Percentiles rank a stretch among this genome's conserved stretches.
phyloP scores from a whole-genome alignment of 805 yeast genomes.

The Zygosaccharomyces lentus region DNA sequence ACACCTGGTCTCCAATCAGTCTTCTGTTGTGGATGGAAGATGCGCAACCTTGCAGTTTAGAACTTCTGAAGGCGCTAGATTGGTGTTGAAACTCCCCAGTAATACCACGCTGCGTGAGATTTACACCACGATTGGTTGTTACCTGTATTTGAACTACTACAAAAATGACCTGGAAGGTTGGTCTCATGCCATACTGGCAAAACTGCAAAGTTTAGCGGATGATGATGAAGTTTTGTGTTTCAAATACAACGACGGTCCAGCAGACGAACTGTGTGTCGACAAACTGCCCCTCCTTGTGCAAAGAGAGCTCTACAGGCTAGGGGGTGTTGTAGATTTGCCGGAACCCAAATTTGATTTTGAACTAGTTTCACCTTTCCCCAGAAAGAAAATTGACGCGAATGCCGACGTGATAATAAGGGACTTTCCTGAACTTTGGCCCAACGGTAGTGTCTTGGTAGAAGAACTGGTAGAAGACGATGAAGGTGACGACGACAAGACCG shows the following conservation, averaged over 20 bases:
- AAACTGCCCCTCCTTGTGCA: conserved; percentile 12
- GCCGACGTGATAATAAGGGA: conserved; percentile 36
- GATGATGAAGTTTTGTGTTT: conserved; percentile 23
- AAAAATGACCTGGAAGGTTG: conserved; percentile 75
- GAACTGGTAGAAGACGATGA: conserved; percentile 33
- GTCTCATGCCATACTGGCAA: conserved; percentile 48
- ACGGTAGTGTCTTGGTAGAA: conserved; percentile 60
- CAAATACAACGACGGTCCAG: conserved; percentile 12
- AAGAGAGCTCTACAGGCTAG: conserved; percentile 16
- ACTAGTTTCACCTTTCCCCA: conserved; percentile 60
- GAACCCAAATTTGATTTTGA: conserved; percentile 43
- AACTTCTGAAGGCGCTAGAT: conserved; percentile 30
- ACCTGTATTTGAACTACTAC: conserved; percentile 30
- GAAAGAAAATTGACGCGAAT: conserved; percentile 42
- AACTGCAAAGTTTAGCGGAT: conserved; percentile 15
- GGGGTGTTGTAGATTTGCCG: neutral
- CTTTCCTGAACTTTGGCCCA: conserved; percentile 58
- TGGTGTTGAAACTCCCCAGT: conserved; percentile 24
- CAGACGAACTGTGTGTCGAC: conserved; percentile 11
- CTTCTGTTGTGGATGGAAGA: neutral
- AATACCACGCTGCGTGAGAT: conserved; percentile 21
- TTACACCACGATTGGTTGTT: conserved; percentile 26
- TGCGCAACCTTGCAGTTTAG: conserved; percentile 32
- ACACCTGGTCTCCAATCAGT: conserved; percentile 3
- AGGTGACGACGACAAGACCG: conserved; percentile 17